Conservation (phyloP, 1,284 basidiomycete species). For the Ganoderma sp. region DNA sequence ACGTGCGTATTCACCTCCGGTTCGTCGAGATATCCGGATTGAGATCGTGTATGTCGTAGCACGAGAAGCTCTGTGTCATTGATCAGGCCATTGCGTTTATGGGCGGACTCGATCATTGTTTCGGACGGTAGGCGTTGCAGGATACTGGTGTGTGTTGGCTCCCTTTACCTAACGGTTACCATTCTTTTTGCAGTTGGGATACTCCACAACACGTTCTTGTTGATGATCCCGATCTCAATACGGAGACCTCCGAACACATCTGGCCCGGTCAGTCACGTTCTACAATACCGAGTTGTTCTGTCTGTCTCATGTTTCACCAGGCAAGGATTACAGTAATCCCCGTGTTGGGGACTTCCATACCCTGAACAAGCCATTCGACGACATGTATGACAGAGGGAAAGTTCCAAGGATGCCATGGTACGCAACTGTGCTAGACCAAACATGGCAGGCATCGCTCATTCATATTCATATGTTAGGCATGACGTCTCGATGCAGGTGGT, state of each 20-base stretch:
- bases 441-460: not conserved
- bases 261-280: slow-evolving; percentile 74
- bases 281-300: no score
- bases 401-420: slow-evolving; percentile 97
- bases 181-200: slow-evolving; percentile 77
- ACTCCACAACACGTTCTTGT: slow-evolving; percentile 92
- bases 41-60: slow-evolving; percentile 53
- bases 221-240: slow-evolving; percentile 76
- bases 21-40: slow-evolving; percentile 5
- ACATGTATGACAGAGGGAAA: slow-evolving; percentile 91
- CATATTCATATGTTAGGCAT: slow-evolving; percentile 65
- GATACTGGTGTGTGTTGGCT: not conserved
- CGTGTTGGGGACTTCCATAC: slow-evolving; percentile 88
- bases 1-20: slow-evolving; percentile 52
- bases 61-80: slow-evolving; percentile 98
- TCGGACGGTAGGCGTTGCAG: slow-evolving; percentile 64
- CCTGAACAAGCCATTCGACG: slow-evolving; percentile 90
- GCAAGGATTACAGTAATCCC: slow-evolving; percentile 94
- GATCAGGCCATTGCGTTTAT: slow-evolving; percentile 98
- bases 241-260: slow-evolving; percentile 67
- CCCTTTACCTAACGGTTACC: not conserved
- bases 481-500: slow-evolving; percentile 96
- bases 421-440: slow-evolving; percentile 32
- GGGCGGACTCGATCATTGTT: slow-evolving; percentile 96
- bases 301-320: slow-evolving; percentile 42